Evolutionary conservation across 148 eudicot species (phyloP).

Genomic region (Heliamphora exappendiculata): DNA sequence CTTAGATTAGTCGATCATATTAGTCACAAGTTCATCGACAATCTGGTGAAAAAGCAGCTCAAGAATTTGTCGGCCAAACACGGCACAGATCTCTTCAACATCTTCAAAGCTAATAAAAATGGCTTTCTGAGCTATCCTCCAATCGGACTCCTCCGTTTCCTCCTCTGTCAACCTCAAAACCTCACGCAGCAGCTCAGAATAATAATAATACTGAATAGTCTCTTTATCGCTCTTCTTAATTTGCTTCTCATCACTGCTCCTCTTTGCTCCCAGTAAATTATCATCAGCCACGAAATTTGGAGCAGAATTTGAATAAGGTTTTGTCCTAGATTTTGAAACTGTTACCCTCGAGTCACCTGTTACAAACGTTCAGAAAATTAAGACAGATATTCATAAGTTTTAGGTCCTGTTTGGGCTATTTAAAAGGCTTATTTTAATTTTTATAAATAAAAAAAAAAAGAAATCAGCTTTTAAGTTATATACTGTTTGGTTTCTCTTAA

Average conservation of each 20-base stretch:
- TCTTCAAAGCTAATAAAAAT: conserved; percentile 14
- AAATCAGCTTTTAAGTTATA: no score
- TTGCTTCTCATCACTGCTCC: not conserved
- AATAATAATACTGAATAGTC: not conserved
- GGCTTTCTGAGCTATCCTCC: conserved; percentile 16
- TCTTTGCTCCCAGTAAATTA: not conserved
- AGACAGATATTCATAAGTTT: no score
- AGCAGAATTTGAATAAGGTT: not conserved
- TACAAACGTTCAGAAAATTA: no score
- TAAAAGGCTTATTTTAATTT: no score
- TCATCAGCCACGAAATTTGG: not conserved
- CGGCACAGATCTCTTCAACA: conserved; percentile 22
- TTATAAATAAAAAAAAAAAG: no score
- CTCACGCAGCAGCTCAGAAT: conserved; percentile 16
- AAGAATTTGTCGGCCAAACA: conserved; percentile 35
- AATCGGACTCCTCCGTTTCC: conserved; percentile 16
- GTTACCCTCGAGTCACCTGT: conserved; percentile 10
- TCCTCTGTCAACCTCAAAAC: conserved; percentile 30
- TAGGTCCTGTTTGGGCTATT: no score
- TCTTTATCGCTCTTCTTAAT: no score
- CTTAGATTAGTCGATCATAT: no score
- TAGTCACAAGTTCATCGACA: conserved; percentile 18
- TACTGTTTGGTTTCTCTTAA: no score
- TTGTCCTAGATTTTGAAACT: not conserved
- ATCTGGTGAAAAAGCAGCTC: conserved; percentile 24